phyloP scores from a whole-genome alignment of 805 yeast species.

The Sugiyamaella marilandica region DNA sequence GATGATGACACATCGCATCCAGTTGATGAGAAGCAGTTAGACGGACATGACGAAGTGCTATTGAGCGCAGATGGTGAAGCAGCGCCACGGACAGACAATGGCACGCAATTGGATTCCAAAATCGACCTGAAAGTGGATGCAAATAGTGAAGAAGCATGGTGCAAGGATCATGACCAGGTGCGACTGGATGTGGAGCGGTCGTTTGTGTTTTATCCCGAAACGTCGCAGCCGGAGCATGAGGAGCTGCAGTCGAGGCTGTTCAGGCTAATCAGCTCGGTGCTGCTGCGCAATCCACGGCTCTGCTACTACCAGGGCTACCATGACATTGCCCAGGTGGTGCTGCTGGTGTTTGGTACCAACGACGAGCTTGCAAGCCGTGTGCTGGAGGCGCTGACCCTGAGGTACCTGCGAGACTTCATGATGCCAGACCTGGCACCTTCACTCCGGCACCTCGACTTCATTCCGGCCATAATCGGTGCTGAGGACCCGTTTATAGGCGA shows the following conservation, averaged over 20 bases:
- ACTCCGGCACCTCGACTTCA: slow-evolving; percentile 56
- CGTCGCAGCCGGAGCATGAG: slow-evolving; percentile 26
- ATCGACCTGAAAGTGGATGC: neutral
- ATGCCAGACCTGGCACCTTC: slow-evolving; percentile 62
- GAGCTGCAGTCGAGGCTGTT: slow-evolving; percentile 40
- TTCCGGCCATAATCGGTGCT: slow-evolving; percentile 54
- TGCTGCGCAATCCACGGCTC: slow-evolving; percentile 57
- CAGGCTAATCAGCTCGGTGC: slow-evolving; percentile 46
- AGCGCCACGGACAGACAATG: no score
- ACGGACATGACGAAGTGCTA: neutral
- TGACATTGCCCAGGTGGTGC: slow-evolving; percentile 68
- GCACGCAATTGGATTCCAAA: neutral
- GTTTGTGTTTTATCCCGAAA: slow-evolving; percentile 42
- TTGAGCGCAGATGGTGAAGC: no score
- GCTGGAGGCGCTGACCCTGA: slow-evolving; percentile 53
- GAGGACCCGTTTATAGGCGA: slow-evolving; percentile 45
- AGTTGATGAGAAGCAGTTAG: neutral
- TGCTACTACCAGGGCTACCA: slow-evolving; percentile 91
- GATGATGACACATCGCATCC: no score
- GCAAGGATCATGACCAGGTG: slow-evolving; percentile 75
- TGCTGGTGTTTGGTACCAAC: slow-evolving; percentile 44
- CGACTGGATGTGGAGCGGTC: slow-evolving; percentile 72
- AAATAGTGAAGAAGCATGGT: slow-evolving; percentile 34
- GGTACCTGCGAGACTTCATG: slow-evolving; percentile 81
- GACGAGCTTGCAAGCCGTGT: slow-evolving; percentile 24